Evolutionary conservation across 805 yeast genomes (phyloP).

Genomic region (Brettanomyces nanus): DNA sequence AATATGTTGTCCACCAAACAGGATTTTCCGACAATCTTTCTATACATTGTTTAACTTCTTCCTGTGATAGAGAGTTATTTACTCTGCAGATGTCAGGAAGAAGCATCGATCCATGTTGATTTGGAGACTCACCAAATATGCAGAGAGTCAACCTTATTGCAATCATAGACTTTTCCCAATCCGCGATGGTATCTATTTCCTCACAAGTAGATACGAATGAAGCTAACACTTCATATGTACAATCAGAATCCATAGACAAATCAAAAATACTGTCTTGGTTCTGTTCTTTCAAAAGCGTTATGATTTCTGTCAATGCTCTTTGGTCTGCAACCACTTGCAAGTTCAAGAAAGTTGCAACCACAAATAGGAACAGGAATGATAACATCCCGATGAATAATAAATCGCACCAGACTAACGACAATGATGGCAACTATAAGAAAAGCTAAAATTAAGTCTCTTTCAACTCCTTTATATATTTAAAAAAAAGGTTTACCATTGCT

Average conservation of each 20-base stretch:
- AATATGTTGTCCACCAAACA: conserved; percentile 16
- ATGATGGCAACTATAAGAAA: no score
- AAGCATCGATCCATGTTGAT: neutral
- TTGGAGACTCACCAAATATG: conserved; percentile 8
- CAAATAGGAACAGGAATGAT: no score
- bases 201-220: conserved; percentile 1
- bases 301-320: neutral
- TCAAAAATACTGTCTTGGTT: neutral
- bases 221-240: neutral
- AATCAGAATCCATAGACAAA: neutral
- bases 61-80: neutral
- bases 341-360: no score
- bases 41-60: conserved; percentile 9
- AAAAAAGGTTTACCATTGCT: no score
- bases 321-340: neutral
- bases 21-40: conserved; percentile 3
- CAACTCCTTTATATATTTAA: no score
- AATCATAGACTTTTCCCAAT: neutral
- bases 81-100: conserved; percentile 4
- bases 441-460: no score
- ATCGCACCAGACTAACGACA: no score
- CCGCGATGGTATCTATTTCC: neutral
- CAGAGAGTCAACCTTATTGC: conserved; percentile 13
- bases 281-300: neutral
- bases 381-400: no score